Base-by-base conservation (phyloP, 768 basidiomycete genomes). In the Suillus tomentosus region DNA sequence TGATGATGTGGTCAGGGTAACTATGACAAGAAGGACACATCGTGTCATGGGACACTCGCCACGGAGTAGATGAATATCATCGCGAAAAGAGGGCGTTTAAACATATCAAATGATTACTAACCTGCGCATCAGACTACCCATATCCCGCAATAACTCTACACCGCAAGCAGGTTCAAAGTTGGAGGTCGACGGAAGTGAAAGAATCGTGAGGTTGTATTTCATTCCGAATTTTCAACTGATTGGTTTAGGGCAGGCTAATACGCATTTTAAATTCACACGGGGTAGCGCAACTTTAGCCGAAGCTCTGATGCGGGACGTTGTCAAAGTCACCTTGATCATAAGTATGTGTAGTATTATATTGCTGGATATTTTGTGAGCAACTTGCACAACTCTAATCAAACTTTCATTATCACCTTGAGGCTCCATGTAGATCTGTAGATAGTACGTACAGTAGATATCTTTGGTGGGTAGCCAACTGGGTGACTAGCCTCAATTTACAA, bases 21-120 rank as follows among this genome's bases (percentile, higher is more conserved):
- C 91, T 91, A 92, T 92, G 91, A 92, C 91, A 89, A 84, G 80
- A 83, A 81, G 74, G 74, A 74, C 74, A 80, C 89, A 86, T 82
- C 67, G 85, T 76, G 72, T 75, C 80, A 79, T 72, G 70, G 78
- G 79, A 80, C 79, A 77, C 87, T 87, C 84, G 78, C 75, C 79
- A 70, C 64, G 71, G 76, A 74, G 73, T 67, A 76, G 75, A 69
- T 71, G 19, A 72, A 72, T 71, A 83, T 88, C 90, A 91, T 91
- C 90, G 73, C 22, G 10, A 2, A 66, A 56, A 56, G 40, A 8
- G 19, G 36, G 9, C 2, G 6, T 14, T 22, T 8, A 15, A 56
- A 22, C 19, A 27, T 19, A 22, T 11, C 3, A 1, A 5, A 58
- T 42, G 19, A 13, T 17, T 11, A 58, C 57, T 43, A 19, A 58